Evolutionary conservation across 2,329 filamentous ascomycete genomes (phyloP).

Genomic region (Akanthomyces dipterigenus): DNA sequence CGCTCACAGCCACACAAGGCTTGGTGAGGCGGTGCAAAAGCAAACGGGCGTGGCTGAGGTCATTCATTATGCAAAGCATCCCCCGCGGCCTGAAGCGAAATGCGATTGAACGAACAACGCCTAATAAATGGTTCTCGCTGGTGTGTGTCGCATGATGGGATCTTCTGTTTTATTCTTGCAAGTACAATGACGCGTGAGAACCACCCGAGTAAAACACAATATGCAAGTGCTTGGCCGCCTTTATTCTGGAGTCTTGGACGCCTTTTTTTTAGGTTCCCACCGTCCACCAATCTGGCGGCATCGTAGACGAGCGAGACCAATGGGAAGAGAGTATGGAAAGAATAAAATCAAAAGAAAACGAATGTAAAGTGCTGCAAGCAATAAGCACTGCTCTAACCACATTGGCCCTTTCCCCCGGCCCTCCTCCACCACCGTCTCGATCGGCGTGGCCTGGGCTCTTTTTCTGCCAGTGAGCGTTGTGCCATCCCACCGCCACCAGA

Average conservation of each 20-base stretch:
- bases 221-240: not conserved
- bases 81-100: not conserved
- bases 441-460: not conserved
- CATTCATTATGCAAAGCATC: not conserved
- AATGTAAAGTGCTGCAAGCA: not conserved
- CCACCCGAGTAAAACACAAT: not conserved
- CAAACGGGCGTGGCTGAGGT: not conserved
- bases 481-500: not conserved
- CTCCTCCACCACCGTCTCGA: not conserved
- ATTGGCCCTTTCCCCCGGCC: not conserved
- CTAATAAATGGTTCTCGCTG: not conserved
- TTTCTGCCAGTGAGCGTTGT: not conserved
- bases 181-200: not conserved
- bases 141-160: no score
- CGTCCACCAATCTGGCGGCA: not conserved
- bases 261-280: not conserved
- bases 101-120: not conserved
- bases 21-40: conserved; percentile 3
- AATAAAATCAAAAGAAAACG: not conserved
- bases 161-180: no score
- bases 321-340: not conserved
- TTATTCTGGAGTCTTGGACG: not conserved
- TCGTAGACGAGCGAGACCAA: conserved; percentile 3
- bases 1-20: not conserved
- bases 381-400: not conserved